phyloP scores from a whole-genome alignment of 2,329 filamentous ascomycete genomes.

The Botrytis sinoallii region DNA sequence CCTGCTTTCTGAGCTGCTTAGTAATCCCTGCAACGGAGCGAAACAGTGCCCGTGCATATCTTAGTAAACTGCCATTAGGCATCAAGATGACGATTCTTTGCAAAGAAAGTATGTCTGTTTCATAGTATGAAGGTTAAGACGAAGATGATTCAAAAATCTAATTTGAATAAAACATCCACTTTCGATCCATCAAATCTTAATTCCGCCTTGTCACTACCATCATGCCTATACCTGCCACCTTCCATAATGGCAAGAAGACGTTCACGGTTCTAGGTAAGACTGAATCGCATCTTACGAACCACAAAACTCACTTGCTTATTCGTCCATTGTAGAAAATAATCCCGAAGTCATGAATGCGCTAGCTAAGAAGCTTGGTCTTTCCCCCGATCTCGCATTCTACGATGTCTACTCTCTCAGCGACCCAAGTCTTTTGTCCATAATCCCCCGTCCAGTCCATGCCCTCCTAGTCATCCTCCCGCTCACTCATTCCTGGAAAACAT shows the following conservation, averaged over 20 bases:
- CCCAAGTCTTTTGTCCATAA: conserved; percentile 76
- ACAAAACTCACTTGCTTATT: background rate
- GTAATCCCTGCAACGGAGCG: background rate
- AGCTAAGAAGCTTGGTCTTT: conserved; percentile 79
- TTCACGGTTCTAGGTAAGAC: conserved; percentile 27
- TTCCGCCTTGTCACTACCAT: background rate
- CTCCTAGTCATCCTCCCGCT: conserved; percentile 92
- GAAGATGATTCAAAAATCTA: background rate
- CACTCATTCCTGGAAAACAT: conserved; percentile 72
- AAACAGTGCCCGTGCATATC: background rate
- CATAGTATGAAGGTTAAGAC: background rate
- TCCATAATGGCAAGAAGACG: conserved; percentile 26
- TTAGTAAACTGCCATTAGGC: background rate
- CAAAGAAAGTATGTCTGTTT: background rate
- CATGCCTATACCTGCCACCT: conserved; percentile 24
- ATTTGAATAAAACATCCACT: background rate
- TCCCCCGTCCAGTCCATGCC: conserved; percentile 83
- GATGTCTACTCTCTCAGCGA: conserved; percentile 93
- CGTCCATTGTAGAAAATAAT: conserved; percentile 52
- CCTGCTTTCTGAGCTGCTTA: background rate
- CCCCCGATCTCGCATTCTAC: conserved; percentile 70
- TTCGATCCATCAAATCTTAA: background rate
- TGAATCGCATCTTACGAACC: background rate
- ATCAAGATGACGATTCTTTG: conserved; percentile 3
- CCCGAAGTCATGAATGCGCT: conserved; percentile 84